Percentiles rank a stretch among this genome's conserved stretches.
These are phyloP conservation scores for Sparassis latifolia DNA, from an alignment of 1,284 basidiomycete species.

Conservation along the genomic window DNA sequence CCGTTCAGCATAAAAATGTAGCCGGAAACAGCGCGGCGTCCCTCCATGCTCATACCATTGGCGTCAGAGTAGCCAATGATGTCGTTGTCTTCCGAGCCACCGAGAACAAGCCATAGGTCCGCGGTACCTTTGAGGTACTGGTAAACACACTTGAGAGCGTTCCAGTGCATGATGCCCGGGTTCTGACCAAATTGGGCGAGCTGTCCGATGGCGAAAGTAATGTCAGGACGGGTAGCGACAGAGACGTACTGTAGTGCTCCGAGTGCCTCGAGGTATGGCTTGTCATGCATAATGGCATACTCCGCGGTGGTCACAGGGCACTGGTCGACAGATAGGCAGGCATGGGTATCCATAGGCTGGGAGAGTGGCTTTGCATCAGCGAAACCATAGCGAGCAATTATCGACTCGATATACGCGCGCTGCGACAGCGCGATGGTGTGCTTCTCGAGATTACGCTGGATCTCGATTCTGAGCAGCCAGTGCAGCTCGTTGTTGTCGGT, in stretches of 20 bases:
- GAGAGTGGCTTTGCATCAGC: conserved; percentile 20
- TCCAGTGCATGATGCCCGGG: too few relatives aligned
- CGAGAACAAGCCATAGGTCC: conserved; percentile 23
- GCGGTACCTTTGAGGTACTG: conserved; percentile 15
- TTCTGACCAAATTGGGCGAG: too few relatives aligned
- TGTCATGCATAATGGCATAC: conserved; percentile 1
- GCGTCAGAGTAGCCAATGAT: conserved; percentile 31
- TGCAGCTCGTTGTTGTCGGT: too few relatives aligned
- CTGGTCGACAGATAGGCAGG: conserved; percentile 7
- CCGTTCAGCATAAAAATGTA: conserved; percentile 14
- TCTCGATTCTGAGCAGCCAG: too few relatives aligned
- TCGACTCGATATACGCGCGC: conserved; percentile 28
- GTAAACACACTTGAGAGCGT: conserved; percentile 12
- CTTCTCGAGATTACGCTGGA: too few relatives aligned
- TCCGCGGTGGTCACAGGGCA: neutral
- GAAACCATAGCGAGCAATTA: conserved; percentile 27
- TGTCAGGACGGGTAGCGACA: conserved; percentile 10
- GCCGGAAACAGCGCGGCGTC: conserved; percentile 29
- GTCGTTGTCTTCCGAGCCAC: conserved; percentile 6
- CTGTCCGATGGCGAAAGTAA: conserved; percentile 20
- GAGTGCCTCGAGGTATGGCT: conserved; percentile 26
- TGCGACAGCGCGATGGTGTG: conserved; percentile 18
- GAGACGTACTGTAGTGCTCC: conserved; percentile 15
- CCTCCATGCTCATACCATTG: neutral
- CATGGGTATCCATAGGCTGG: conserved; percentile 23